These are phyloP conservation scores for Adansonia madagascariensis DNA, from an alignment of 441 rosid species.

Conservation along the genomic window DNA sequence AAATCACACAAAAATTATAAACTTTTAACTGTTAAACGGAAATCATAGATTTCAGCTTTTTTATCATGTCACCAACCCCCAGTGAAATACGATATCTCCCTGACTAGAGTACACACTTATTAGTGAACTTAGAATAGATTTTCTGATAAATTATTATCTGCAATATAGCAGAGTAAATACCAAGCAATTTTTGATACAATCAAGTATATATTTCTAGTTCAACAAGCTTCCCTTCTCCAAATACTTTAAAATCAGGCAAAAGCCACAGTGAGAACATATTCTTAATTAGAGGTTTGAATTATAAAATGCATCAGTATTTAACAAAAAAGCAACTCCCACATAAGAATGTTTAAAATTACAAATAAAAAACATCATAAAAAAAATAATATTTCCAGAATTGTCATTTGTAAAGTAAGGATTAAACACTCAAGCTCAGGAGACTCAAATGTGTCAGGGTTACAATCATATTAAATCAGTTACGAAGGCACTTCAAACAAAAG, in stretches of 20 bases:
- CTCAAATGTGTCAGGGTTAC: neutral
- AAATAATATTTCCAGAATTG: neutral
- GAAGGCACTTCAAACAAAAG: neutral
- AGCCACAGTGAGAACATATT: neutral
- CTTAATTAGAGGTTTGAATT: neutral
- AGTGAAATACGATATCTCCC: neutral
- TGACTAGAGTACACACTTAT: neutral
- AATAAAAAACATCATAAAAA: neutral
- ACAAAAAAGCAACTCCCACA: neutral
- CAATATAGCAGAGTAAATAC: conserved; percentile 9
- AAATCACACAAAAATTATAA: neutral
- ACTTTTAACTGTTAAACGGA: conserved; percentile 14
- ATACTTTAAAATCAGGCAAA: neutral
- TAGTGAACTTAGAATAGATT: neutral
- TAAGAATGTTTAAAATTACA: neutral
- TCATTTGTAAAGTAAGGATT: neutral
- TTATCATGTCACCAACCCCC: neutral
- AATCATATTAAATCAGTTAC: neutral
- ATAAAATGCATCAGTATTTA: neutral
- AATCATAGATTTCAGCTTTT: neutral
- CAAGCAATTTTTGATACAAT: neutral
- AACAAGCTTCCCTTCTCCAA: neutral
- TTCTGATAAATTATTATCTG: neutral
- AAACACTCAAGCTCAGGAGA: neutral
- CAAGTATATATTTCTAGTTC: neutral